Percentiles rank a stretch among this genome's conserved stretches.
phyloP scores from a whole-genome alignment of 345 rosid species.

The Melastoma malabathricum region DNA sequence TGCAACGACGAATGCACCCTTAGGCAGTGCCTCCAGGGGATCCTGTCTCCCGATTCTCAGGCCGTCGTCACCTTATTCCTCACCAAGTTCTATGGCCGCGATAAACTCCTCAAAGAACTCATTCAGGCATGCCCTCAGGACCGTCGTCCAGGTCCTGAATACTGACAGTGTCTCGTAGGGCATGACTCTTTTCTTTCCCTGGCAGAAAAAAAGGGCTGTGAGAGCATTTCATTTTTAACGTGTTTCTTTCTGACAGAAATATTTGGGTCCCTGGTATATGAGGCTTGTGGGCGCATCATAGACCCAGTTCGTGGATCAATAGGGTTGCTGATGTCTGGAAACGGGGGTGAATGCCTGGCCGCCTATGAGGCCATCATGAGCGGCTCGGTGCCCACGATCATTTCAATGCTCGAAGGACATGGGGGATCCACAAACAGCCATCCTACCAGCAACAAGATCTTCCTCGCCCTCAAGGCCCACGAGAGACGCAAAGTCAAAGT shows the following conservation, averaged over 20 bases:
- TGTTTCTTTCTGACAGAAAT: conserved; percentile 16
- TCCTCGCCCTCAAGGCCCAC: conserved; percentile 24
- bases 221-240: neutral
- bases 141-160: conserved; percentile 70
- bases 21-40: conserved; percentile 93
- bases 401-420: neutral
- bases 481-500: conserved; percentile 59
- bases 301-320: conserved; percentile 50
- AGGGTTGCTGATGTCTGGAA: conserved; percentile 46
- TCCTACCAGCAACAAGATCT: conserved; percentile 11
- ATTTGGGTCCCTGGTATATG: conserved; percentile 48
- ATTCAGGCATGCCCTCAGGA: conserved; percentile 81
- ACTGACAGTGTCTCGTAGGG: too few relatives aligned
- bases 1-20: conserved; percentile 82
- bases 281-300: conserved; percentile 56
- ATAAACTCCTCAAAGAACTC: conserved; percentile 75
- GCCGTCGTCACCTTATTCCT: conserved; percentile 93
- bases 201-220: neutral
- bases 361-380: conserved; percentile 50
- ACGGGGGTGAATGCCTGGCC: conserved; percentile 55
- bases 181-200: neutral
- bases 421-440: too few relatives aligned
- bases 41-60: conserved; percentile 70
- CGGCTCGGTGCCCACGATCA: conserved; percentile 20
- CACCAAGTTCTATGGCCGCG: conserved; percentile 92